Conservation (phyloP, 768 basidiomycete species). For the Crucibulum laeve region DNA sequence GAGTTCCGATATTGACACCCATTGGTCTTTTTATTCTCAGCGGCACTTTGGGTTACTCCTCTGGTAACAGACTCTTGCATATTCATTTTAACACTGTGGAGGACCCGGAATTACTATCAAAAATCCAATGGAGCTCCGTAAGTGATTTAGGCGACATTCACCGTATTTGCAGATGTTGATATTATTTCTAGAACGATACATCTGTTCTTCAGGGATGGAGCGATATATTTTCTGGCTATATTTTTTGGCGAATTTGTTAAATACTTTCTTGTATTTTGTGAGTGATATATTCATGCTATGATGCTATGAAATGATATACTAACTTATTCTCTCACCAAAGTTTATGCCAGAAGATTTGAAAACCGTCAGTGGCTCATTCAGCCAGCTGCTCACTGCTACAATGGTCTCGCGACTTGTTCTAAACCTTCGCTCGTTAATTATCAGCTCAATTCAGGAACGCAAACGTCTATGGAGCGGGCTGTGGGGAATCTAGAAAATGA, state of each 20-base stretch:
- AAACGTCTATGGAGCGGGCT: too few relatives aligned
- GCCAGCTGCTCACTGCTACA: slow-evolving; percentile 10
- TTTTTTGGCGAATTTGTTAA: slow-evolving; percentile 14
- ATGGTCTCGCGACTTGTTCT: slow-evolving; percentile 12
- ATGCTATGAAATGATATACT: background rate
- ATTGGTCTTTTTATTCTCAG: background rate
- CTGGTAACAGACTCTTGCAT: slow-evolving; percentile 12
- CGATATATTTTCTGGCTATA: slow-evolving; percentile 13
- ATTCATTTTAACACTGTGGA: slow-evolving; percentile 14
- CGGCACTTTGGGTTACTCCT: slow-evolving; percentile 13
- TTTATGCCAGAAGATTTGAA: slow-evolving; percentile 6
- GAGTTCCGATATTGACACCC: background rate
- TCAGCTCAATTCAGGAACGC: too few relatives aligned
- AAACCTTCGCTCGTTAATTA: too few relatives aligned
- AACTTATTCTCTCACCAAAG: background rate
- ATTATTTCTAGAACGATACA: slow-evolving; percentile 9
- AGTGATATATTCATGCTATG: background rate
- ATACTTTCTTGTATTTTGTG: slow-evolving; percentile 14
- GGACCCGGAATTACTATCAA: slow-evolving; percentile 9
- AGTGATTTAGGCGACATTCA: background rate
- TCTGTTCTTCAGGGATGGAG: slow-evolving; percentile 13
- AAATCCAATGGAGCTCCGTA: slow-evolving; percentile 8
- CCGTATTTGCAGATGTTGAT: background rate
- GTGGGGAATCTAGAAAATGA: too few relatives aligned
- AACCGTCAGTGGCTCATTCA: slow-evolving; percentile 11